A percentile compares a stretch with the other conserved stretches of the same genome.
Conservation (phyloP, 202 grass and related monocot genomes). For the Miscanthus sacchariflorus region DNA sequence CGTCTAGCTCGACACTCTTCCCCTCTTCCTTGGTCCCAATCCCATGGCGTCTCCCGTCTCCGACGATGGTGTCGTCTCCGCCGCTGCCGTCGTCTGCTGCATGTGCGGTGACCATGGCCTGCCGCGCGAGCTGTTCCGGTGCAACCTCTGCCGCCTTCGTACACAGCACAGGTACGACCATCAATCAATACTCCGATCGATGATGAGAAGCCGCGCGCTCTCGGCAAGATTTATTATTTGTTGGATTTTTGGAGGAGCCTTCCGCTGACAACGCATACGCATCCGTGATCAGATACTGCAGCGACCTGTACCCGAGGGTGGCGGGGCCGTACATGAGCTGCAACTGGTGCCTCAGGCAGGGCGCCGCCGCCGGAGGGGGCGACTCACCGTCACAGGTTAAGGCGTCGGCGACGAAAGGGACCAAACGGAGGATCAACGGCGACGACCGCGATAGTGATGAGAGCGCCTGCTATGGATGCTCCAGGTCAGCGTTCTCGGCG, state of each 20-base stretch:
- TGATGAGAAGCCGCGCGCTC: not conserved
- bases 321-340: constrained; percentile 50
- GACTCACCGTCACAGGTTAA: not conserved
- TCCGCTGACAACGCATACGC: not conserved
- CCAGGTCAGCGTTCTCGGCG: constrained; percentile 27
- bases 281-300: constrained; percentile 59
- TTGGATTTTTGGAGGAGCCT: too few relatives aligned
- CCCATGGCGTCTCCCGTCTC: not conserved
- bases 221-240: not conserved
- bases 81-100: constrained; percentile 64
- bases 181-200: too few relatives aligned
- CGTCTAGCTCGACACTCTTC: not conserved
- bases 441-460: not conserved
- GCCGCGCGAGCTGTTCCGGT: constrained; percentile 61
- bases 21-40: not conserved
- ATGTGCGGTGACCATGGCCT: constrained; percentile 78
- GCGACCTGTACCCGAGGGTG: constrained; percentile 65
- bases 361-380: not conserved
- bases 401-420: too few relatives aligned
- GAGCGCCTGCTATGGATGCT: not conserved
- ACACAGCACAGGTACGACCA: constrained; percentile 65
- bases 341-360: constrained; percentile 77
- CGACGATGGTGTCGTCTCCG: not conserved
- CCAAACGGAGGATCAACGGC: not conserved
- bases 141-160: constrained; percentile 60